phyloP scores from a whole-genome alignment of 371 early-diverging fungal genomes.

The Blyttiomyces sp. region DNA sequence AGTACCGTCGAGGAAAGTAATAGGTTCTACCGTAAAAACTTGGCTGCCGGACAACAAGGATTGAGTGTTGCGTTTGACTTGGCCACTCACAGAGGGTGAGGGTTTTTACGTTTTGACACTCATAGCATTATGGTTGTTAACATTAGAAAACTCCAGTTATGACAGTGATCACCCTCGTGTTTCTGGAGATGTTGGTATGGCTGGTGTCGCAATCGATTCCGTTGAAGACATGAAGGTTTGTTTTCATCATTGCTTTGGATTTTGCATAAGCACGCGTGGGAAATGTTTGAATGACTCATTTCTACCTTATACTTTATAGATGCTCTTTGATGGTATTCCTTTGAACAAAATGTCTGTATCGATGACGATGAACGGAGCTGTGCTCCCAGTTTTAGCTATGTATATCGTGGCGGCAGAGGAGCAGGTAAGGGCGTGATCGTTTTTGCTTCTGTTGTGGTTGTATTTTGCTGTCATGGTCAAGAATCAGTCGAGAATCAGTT shows the following conservation, averaged over 20 bases:
- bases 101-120: background rate
- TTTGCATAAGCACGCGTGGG: too few species aligned
- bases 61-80: slow-evolving; percentile 80
- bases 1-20: slow-evolving; percentile 85
- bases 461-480: too few species aligned
- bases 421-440: slow-evolving; percentile 45
- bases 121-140: slow-evolving; percentile 7
- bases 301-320: slow-evolving; percentile 37
- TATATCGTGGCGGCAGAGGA: slow-evolving; percentile 84
- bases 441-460: background rate
- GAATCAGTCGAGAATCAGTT: too few species aligned
- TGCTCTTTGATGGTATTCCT: slow-evolving; percentile 79
- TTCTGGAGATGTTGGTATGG: slow-evolving; percentile 87
- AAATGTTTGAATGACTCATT: background rate
- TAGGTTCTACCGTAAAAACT: slow-evolving; percentile 76
- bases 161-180: slow-evolving; percentile 85
- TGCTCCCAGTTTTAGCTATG: slow-evolving; percentile 82
- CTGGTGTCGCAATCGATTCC: slow-evolving; percentile 86
- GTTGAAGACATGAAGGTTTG: slow-evolving; percentile 83
- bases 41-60: slow-evolving; percentile 86
- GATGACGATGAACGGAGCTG: slow-evolving; percentile 92
- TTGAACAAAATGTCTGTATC: slow-evolving; percentile 82
- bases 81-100: slow-evolving; percentile 77
- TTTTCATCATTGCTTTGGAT: background rate
- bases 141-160: too few species aligned